These are phyloP conservation scores for Chaetomiaceae sp. DNA, from an alignment of 2,329 filamentous ascomycete genomes.

Conservation along the genomic window DNA sequence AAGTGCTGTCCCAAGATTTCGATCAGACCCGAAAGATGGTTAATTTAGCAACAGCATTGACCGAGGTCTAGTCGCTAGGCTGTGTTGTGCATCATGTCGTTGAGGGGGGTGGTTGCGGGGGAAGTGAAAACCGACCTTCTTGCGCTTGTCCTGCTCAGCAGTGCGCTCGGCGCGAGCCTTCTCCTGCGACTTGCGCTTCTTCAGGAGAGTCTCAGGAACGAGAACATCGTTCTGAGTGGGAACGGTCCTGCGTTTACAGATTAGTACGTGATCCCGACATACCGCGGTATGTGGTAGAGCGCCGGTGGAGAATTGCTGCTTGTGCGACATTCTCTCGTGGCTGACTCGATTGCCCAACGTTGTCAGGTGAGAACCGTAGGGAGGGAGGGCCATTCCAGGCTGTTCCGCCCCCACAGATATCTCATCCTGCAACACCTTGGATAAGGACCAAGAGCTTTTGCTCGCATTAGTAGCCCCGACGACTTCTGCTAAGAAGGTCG, in stretches of 20 bases:
- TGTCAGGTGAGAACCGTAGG: constrained; percentile 60
- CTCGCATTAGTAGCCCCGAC: constrained; percentile 33
- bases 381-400: neutral
- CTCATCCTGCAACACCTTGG: constrained; percentile 78
- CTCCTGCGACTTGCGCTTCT: constrained; percentile 99
- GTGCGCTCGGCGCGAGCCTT: constrained; percentile 90
- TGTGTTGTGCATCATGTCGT: constrained; percentile 83
- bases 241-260: constrained; percentile 72
- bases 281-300: constrained; percentile 61
- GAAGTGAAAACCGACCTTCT: constrained; percentile 64
- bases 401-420: constrained; percentile 27
- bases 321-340: constrained; percentile 86
- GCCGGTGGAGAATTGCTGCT: constrained; percentile 93
- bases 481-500: no score
- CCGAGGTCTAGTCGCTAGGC: constrained; percentile 82
- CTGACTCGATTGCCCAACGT: constrained; percentile 61
- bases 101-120: constrained; percentile 24
- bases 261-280: constrained; percentile 74
- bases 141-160: constrained; percentile 77
- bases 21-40: constrained; percentile 99
- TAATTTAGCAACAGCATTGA: constrained; percentile 95
- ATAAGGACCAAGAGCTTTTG: constrained; percentile 48
- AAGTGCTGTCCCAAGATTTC: constrained; percentile 17
- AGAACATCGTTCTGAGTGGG: constrained; percentile 93
- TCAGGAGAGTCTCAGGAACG: constrained; percentile 98